A percentile compares a stretch with the other conserved stretches of the same genome.
These are phyloP conservation scores for Hypoxylon sp. DNA, from an alignment of 2,329 filamentous ascomycete genomes.

Conservation along the genomic window DNA sequence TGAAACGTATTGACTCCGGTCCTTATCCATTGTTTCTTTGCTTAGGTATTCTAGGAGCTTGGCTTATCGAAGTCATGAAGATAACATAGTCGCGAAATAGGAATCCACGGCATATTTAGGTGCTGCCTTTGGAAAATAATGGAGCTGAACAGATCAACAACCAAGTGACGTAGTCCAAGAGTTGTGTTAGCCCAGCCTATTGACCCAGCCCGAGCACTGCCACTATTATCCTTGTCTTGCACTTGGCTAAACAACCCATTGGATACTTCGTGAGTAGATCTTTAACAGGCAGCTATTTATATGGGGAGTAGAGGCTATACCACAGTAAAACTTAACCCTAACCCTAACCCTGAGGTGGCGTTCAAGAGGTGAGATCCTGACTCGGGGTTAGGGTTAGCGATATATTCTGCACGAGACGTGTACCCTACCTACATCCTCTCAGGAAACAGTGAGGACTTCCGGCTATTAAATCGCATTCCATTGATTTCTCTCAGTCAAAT, in stretches of 20 bases:
- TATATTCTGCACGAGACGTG: too few species aligned
- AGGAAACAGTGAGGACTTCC: neutral
- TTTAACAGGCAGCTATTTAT: too few species aligned
- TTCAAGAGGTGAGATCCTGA: neutral
- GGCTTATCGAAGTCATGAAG: neutral
- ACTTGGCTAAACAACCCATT: neutral
- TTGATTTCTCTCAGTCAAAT: neutral
- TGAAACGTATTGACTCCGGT: neutral
- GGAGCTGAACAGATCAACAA: neutral
- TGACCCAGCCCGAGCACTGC: slow-evolving; percentile 11
- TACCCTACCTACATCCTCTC: too few species aligned
- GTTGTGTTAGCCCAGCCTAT: neutral
- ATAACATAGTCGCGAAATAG: neutral
- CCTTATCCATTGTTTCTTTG: slow-evolving; percentile 10
- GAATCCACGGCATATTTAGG: neutral
- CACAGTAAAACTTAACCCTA: neutral
- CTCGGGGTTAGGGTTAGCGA: too few species aligned
- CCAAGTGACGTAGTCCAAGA: slow-evolving; percentile 26
- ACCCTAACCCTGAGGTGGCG: neutral
- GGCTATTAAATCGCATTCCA: neutral
- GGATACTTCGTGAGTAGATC: too few species aligned
- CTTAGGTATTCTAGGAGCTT: neutral
- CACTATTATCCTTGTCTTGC: slow-evolving; percentile 12
- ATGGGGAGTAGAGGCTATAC: too few species aligned
- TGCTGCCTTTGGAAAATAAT: neutral